Conservation (phyloP, 352 stramenopile genomes). For the Phytophthora litchii region DNA sequence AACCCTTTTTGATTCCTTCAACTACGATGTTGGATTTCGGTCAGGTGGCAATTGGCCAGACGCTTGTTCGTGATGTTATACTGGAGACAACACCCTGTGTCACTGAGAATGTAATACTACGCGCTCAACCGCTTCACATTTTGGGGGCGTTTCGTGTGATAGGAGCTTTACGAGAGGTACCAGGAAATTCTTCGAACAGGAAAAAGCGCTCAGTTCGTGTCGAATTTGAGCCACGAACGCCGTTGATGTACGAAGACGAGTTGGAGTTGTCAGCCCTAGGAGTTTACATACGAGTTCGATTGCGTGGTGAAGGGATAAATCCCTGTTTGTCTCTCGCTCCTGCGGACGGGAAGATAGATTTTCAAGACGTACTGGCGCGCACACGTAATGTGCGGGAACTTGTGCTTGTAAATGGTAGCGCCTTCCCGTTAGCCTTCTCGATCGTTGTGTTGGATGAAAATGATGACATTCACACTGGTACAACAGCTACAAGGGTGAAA, state of each 20-base stretch:
- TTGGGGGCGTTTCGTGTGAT: slow-evolving; percentile 86
- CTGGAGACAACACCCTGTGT: slow-evolving; percentile 47
- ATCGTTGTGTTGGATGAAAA: slow-evolving; percentile 33
- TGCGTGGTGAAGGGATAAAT: slow-evolving; percentile 79
- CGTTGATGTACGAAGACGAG: slow-evolving; percentile 75
- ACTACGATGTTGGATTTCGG: slow-evolving; percentile 72
- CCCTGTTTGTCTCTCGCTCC: slow-evolving; percentile 74
- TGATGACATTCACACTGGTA: not conserved
- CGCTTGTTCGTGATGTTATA: slow-evolving; percentile 54
- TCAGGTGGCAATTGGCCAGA: slow-evolving; percentile 87
- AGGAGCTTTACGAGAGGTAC: slow-evolving; percentile 63
- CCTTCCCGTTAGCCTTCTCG: slow-evolving; percentile 66
- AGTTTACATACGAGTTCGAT: slow-evolving; percentile 37
- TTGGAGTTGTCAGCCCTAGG: slow-evolving; percentile 52
- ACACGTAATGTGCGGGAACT: slow-evolving; percentile 55
- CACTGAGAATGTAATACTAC: slow-evolving; percentile 42
- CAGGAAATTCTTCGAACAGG: slow-evolving; percentile 3
- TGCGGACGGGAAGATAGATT: slow-evolving; percentile 62
- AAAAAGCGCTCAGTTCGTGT: slow-evolving; percentile 46
- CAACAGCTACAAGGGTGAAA: not conserved
- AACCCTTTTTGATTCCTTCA: slow-evolving; percentile 54
- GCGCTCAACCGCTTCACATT: slow-evolving; percentile 68
- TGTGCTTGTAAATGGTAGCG: slow-evolving; percentile 61
- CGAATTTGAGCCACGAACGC: slow-evolving; percentile 67
- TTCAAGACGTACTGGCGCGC: slow-evolving; percentile 69